Base-by-base conservation (phyloP, 192 early-diverging fungal genomes). In the Coemansia sp. region DNA sequence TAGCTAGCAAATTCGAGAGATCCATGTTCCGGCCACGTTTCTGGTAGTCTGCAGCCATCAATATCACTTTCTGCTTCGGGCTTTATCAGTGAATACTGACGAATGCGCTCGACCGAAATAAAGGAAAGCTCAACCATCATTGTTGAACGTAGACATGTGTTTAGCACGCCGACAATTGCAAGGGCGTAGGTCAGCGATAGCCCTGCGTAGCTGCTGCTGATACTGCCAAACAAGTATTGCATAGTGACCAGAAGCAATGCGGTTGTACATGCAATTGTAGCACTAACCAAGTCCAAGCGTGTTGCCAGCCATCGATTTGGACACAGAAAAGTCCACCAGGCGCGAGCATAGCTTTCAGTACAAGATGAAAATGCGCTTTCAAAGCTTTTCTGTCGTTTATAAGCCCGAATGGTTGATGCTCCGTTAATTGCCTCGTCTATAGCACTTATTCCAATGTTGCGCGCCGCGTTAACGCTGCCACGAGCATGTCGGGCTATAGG, bases 321-420 rank as follows among this genome's bases (percentile, higher is more conserved):
- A 38, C 83, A 80, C 42, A 86, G 68, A 47, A 84, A 83, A 21
- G 93, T 77, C 59, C 86, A 93, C 59, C 90, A 92, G 5, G 93
- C 88, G 9, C 84, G 74, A 40, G 89, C 93, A 76, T 94, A 91
- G 17, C 63, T 62, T 54, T 94, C 89, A 2, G 92, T 69, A 51
- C 77, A 70, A 22, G 60, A 44, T 57, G 88, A 85, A 61, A 90
- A 95, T 14, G 71, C 73, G 5, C 50, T 57, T 9, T 88, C 73
- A 58, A 96, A 98, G 23, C 92, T 87, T 0, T 71, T 46, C 62
- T 95, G 87, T 53, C 87, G 92, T 49, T 80, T 59, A 66, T 94
- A 98, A 0, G 94, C 93, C 23, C 94, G 84, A 57, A 98, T 93
- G 1, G 92, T 93, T 2, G 91, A 74, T 8, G 93, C 55, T 0